Evolutionary conservation across 257 asterid species (phyloP).

Genomic region (Nemophila menziesii): DNA sequence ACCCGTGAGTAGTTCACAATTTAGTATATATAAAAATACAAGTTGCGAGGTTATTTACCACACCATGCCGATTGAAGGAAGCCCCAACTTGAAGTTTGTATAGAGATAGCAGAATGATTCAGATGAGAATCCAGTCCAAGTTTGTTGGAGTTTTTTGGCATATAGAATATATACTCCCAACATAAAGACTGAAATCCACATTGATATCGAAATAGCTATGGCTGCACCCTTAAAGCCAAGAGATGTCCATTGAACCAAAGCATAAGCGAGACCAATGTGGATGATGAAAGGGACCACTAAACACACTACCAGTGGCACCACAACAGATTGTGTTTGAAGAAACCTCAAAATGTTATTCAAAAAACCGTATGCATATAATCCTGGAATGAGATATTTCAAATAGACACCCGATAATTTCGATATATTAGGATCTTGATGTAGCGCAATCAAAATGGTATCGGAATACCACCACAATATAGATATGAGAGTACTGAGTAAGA

Average conservation of each 20-base stretch:
- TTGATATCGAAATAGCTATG: conserved; percentile 45
- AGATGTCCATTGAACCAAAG: conserved; percentile 30
- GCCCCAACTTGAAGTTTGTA: conserved; percentile 35
- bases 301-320: conserved; percentile 42
- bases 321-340: conserved; percentile 58
- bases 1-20: too few relatives aligned
- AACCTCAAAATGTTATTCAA: conserved; percentile 55
- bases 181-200: conserved; percentile 50
- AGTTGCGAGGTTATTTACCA: conserved; percentile 20
- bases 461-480: conserved; percentile 66
- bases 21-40: too few relatives aligned
- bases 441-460: conserved; percentile 24
- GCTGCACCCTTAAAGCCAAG: conserved; percentile 51
- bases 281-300: conserved; percentile 34
- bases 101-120: conserved; percentile 24
- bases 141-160: conserved; percentile 23
- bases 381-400: conserved; percentile 51
- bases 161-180: conserved; percentile 27
- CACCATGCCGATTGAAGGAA: conserved; percentile 72
- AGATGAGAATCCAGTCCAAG: conserved; percentile 40
- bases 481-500: conserved; percentile 19
- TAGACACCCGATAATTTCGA: conserved; percentile 43
- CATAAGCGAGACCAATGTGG: conserved; percentile 43
- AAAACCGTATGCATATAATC: conserved; percentile 55
- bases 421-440: conserved; percentile 52